phyloP scores from a whole-genome alignment of 768 basidiomycete genomes.

The Baorangia bicolor region DNA sequence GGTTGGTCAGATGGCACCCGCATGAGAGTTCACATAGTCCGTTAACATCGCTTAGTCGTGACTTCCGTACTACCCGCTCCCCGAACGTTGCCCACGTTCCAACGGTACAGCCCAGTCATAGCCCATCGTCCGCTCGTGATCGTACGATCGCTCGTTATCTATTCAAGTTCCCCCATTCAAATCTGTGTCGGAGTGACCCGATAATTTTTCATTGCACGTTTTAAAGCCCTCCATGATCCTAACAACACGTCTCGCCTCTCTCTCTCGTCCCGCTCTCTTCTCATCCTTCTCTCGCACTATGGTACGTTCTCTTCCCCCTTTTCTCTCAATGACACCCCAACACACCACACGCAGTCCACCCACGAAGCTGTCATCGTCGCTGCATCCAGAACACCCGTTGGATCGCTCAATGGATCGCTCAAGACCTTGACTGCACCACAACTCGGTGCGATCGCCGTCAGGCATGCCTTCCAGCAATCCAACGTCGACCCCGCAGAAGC shows the following conservation, averaged over 20 bases:
- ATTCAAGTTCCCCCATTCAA: slow-evolving; percentile 1
- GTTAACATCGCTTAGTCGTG: not conserved
- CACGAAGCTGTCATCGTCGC: slow-evolving; percentile 93
- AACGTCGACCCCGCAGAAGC: slow-evolving; percentile 76
- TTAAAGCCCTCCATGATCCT: slow-evolving; percentile 41
- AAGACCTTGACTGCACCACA: slow-evolving; percentile 88
- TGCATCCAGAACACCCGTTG: slow-evolving; percentile 92
- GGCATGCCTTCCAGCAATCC: slow-evolving; percentile 81
- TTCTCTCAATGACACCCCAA: not conserved
- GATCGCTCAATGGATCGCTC: slow-evolving; percentile 86
- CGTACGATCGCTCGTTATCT: slow-evolving; percentile 2
- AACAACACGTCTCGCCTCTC: slow-evolving; percentile 39
- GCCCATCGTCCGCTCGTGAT: not conserved
- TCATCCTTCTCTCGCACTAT: slow-evolving; percentile 44
- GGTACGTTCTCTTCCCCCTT: slow-evolving; percentile 37
- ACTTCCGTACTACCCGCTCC: not conserved
- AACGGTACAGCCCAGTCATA: not conserved
- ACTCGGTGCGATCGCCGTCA: slow-evolving; percentile 85
- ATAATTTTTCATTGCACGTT: slow-evolving; percentile 9
- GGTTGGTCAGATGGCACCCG: not conserved
- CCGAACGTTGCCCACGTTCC: not conserved
- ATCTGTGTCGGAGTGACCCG: slow-evolving; percentile 22
- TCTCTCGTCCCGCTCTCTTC: slow-evolving; percentile 39
- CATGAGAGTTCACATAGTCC: not conserved
- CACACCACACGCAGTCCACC: slow-evolving; percentile 32